These are phyloP conservation scores for Neocatenulostroma microsporum DNA, from an alignment of 2,329 filamentous ascomycete genomes.

Conservation along the genomic window DNA sequence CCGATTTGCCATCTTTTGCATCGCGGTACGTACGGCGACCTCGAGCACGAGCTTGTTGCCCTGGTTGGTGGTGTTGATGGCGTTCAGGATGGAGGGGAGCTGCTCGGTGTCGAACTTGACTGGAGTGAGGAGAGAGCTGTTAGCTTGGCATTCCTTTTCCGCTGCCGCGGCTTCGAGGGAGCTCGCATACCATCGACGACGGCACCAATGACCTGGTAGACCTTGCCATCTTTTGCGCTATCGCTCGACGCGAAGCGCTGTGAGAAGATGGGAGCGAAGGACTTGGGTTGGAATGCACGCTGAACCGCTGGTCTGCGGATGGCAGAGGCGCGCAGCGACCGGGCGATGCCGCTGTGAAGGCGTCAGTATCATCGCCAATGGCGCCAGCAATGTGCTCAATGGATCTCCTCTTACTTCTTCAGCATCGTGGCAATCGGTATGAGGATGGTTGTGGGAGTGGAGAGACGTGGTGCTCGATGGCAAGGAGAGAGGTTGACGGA, in stretches of 20 bases:
- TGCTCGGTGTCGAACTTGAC: constrained; percentile 95
- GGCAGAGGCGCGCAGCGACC: constrained; percentile 55
- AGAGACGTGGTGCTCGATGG: too few species aligned
- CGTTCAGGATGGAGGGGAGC: constrained; percentile 96
- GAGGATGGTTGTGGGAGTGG: constrained; percentile 15
- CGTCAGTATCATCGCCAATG: constrained; percentile 29
- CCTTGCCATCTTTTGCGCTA: constrained; percentile 52
- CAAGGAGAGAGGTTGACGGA: too few species aligned
- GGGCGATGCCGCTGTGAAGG: constrained; percentile 54
- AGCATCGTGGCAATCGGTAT: constrained; percentile 65
- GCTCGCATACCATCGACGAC: constrained; percentile 83
- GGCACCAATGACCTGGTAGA: constrained; percentile 89
- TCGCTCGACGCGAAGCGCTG: constrained; percentile 57
- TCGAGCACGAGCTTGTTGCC: constrained; percentile 92
- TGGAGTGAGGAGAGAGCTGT: constrained; percentile 34
- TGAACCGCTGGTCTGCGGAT: constrained; percentile 50
- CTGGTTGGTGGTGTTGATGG: constrained; percentile 82
- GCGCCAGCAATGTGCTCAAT: constrained; percentile 25
- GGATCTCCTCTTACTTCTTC: constrained; percentile 59
- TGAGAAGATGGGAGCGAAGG: constrained; percentile 51
- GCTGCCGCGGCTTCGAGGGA: constrained; percentile 4
- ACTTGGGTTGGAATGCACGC: constrained; percentile 51
- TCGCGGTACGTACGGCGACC: constrained; percentile 66
- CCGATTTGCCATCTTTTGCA: constrained; percentile 10
- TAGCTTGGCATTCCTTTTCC: constrained; percentile 21